A percentile compares a stretch with the other conserved stretches of the same genome.
These are phyloP conservation scores for Coemansia sp. DNA, from an alignment of 192 early-diverging fungal genomes.

Conservation along the genomic window DNA sequence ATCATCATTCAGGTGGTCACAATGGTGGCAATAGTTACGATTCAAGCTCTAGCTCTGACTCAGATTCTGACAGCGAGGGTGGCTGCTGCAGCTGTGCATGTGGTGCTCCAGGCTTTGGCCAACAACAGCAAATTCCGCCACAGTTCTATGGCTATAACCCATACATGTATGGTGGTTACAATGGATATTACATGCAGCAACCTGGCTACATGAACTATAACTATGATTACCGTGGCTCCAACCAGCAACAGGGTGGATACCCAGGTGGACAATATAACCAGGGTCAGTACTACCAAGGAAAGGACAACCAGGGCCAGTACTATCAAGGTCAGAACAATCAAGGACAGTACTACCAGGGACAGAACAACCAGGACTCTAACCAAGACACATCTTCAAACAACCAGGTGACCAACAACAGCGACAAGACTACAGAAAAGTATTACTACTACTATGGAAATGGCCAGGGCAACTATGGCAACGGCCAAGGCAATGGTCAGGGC, in stretches of 20 bases:
- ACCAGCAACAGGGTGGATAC: not conserved
- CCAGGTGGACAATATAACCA: not conserved
- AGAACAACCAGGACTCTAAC: not conserved
- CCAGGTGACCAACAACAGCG: not conserved
- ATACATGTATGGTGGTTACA: slow-evolving; percentile 2
- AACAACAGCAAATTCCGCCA: not conserved
- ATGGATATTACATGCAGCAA: not conserved
- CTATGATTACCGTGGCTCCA: not conserved
- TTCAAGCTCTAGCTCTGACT: not conserved
- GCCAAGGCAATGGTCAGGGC: no score
- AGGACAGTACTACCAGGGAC: not conserved
- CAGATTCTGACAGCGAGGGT: not conserved
- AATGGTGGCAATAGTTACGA: not conserved
- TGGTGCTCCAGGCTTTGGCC: slow-evolving; percentile 8
- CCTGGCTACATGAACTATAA: not conserved
- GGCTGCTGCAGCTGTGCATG: slow-evolving; percentile 9
- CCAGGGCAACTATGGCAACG: not conserved
- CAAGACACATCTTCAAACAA: not conserved
- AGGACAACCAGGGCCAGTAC: not conserved
- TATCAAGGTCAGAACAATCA: not conserved
- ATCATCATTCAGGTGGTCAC: not conserved
- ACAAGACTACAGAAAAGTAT: not conserved
- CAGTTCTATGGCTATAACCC: slow-evolving; percentile 5
- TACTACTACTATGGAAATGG: not conserved
- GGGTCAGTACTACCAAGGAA: not conserved